Evolutionary conservation across 139 green algal genomes (phyloP), one percentile per base, ranked within the genome.

Genomic region (Coccomyxa sp.): DNA sequence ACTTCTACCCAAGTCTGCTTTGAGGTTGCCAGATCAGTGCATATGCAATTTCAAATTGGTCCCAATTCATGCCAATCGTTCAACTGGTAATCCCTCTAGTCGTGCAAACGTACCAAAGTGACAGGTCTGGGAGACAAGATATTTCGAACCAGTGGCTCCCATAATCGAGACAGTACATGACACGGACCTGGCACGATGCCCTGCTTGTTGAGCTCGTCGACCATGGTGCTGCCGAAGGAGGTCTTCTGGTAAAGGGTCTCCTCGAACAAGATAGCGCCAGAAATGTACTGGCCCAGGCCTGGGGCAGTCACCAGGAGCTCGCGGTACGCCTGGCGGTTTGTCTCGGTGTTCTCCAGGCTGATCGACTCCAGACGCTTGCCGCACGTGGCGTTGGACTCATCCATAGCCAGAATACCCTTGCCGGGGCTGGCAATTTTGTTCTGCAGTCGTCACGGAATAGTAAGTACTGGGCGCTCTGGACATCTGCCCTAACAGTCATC

Each of bases 341-440:
- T 93, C 94, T 98, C 97, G 78, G 96, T 99, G 95, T 99, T 99
- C 89, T 99, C 96, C 67, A 99, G 90, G 85, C 94, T 96, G 79
- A 99, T 98, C 85, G 92, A 96, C 82, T 98, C 95, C 83, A 99
- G 93, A 81, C 97, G 93, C 94, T 95, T 95, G 83, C 96, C 96
- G 89, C 93, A 97, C 85, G 97, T 99, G 87, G 93, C 97, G 91
- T 99, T 99, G 88, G 97, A 99, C 95, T 99, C 97, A 84, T 99
- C 97, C 94, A 98, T 98, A 79, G 96, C 97, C 81, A 99, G 90
- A 82, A 99, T 98, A 85, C 97, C 97, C 67, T 91, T 92, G 85
- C 96, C 96, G 18, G 88, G 82, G 68, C 89, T 90, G 83, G 96
- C 93, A 79, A 99, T 97, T 80, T 88, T 94, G 63, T 94, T 89